These are phyloP conservation scores for Albatrellus sp. DNA, from an alignment of 1,284 basidiomycete species.

Conservation along the genomic window DNA sequence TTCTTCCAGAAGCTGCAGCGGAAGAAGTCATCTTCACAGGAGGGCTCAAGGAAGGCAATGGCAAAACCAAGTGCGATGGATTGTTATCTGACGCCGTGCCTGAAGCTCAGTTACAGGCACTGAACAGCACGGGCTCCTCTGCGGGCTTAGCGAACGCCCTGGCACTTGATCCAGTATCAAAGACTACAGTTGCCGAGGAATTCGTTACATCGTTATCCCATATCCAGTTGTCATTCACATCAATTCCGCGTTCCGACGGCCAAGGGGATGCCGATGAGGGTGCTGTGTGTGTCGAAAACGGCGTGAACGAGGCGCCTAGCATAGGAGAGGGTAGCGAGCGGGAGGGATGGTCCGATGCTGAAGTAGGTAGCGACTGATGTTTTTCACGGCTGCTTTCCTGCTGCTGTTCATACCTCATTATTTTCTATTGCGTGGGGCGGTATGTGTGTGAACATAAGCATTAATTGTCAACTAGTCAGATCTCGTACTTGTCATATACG, in stretches of 20 bases:
- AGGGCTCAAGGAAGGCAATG: no score
- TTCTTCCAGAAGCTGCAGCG: no score
- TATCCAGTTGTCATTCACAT: slow-evolving; percentile 10
- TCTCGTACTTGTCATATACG: no score
- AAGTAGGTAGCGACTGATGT: not conserved
- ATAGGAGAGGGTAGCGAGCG: slow-evolving; percentile 5
- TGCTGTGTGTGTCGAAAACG: slow-evolving; percentile 4
- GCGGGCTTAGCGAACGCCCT: not conserved
- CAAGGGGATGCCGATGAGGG: slow-evolving; percentile 3
- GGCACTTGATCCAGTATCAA: no score
- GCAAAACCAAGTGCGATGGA: no score
- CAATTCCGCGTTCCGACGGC: not conserved
- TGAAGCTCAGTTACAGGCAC: not conserved
- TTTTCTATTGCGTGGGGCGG: no score
- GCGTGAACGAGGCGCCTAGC: not conserved
- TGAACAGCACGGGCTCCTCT: no score
- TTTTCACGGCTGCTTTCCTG: no score
- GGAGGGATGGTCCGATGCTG: slow-evolving; percentile 9
- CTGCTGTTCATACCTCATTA: no score
- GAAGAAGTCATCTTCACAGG: no score
- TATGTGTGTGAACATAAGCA: no score
- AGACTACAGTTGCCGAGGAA: not conserved
- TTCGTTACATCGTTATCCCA: slow-evolving; percentile 9
- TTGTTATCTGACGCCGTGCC: not conserved
- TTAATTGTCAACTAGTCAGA: no score